These are phyloP conservation scores for Thielaviopsis musarum DNA, from an alignment of 2,329 filamentous ascomycete genomes.

Conservation along the genomic window DNA sequence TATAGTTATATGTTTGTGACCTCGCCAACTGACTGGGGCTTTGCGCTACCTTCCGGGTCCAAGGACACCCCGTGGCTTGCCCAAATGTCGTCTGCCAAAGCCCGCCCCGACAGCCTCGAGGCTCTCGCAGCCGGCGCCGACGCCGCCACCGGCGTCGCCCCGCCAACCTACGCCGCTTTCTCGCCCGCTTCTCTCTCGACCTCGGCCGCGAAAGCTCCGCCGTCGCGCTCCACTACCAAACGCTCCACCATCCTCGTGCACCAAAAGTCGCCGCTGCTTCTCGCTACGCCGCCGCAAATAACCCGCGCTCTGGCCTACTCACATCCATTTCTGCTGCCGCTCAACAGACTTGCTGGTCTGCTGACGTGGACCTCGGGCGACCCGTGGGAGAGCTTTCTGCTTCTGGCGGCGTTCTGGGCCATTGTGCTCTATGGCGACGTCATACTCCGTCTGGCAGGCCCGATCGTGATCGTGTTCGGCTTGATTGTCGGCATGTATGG, in stretches of 20 bases:
- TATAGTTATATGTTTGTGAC: not conserved
- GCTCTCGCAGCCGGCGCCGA: slow-evolving; percentile 7
- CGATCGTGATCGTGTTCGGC: slow-evolving; percentile 59
- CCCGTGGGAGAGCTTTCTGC: slow-evolving; percentile 89
- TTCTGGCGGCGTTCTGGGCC: slow-evolving; percentile 76
- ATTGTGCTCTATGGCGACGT: slow-evolving; percentile 71
- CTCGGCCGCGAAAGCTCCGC: slow-evolving; percentile 26
- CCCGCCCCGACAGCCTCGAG: slow-evolving; percentile 9
- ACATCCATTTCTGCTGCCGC: slow-evolving; percentile 77
- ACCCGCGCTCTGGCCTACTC: slow-evolving; percentile 90
- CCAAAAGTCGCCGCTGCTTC: slow-evolving; percentile 83
- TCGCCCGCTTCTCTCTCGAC: slow-evolving; percentile 66
- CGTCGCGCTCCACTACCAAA: slow-evolving; percentile 40
- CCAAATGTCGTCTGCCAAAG: slow-evolving; percentile 14
- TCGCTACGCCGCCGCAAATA: slow-evolving; percentile 86
- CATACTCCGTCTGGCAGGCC: slow-evolving; percentile 66
- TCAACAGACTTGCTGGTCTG: slow-evolving; percentile 72
- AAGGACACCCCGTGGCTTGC: slow-evolving; percentile 14
- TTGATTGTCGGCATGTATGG: slow-evolving; percentile 89
- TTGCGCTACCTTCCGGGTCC: not conserved
- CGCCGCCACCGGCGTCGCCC: slow-evolving; percentile 22
- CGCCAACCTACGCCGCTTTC: slow-evolving; percentile 75
- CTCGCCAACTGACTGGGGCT: slow-evolving; percentile 4
- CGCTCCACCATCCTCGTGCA: slow-evolving; percentile 88
- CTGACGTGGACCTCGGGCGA: slow-evolving; percentile 89